Evolutionary conservation across 2,329 filamentous ascomycete genomes (phyloP), one percentile per base, ranked within the genome.

Genomic region (Botrytis aclada): DNA sequence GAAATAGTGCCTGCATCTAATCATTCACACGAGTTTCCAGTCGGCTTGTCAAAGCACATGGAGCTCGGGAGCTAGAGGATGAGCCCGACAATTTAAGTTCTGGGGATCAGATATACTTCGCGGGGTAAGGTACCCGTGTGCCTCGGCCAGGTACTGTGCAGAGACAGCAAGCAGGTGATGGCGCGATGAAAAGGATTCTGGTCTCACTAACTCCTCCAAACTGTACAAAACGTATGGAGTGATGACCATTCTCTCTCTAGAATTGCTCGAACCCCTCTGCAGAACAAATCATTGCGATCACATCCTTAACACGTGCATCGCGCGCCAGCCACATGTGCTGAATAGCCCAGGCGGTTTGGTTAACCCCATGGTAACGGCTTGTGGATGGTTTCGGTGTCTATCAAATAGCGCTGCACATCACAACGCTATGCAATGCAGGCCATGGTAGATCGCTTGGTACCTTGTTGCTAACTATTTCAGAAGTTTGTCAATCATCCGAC

Each of bases 341-440:
- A 58, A 25, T 37, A 25, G 47, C 22, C 34, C 1, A 61, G 34
- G 22, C 58, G 34, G 22, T 22, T 62, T 22, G 32, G 34, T 39
- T 39, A n/a, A 39, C 12, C 34, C 34, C 34, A 39, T 9, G 7
- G 16, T 10, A 39, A 62, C n/a, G n/a, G 51, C 12, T 39, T 62
- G 22, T 14, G 25, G 22, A 39, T 61, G 12, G 29, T 58, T 58
- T 32, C 29, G 54, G 22, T 39, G 25, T 16, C 32, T 37, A 37
- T n/a, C 32, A 61, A 61, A 39, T 39, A 62, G 60, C 60, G 32
- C 34, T 62, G 60, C 60, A 62, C 34, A 62, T 62, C 60, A 62
- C 60, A 39, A 62, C 60, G 32, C 60, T 62, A 62, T n/a, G 18
- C 7, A 16, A 39, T 62, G 34, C 34, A 62, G 51, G 16, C 22